Conservation (phyloP, 2,329 filamentous ascomycete genomes). For the Pseudocercospora fijiensis region DNA sequence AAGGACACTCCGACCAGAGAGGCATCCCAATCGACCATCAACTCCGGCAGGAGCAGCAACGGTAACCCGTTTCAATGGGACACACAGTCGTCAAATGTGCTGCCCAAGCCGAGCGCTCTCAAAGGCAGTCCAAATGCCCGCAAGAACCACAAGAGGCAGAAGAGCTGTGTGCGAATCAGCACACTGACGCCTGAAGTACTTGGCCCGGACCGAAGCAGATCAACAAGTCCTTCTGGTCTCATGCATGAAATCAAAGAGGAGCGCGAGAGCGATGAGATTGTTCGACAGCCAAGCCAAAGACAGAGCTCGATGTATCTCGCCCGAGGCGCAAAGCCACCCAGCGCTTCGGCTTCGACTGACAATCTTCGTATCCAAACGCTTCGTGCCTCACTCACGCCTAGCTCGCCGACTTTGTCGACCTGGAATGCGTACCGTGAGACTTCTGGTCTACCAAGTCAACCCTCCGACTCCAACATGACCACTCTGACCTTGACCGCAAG, state of each 20-base stretch:
- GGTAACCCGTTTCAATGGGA: constrained; percentile 51
- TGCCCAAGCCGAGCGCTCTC: constrained; percentile 44
- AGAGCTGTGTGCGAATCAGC: constrained; percentile 48
- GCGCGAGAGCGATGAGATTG: constrained; percentile 29
- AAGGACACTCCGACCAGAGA: constrained; percentile 37
- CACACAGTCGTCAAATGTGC: constrained; percentile 29
- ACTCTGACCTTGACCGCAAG: constrained; percentile 12
- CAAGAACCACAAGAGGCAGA: constrained; percentile 45
- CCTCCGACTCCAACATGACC: constrained; percentile 20
- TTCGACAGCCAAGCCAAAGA: constrained; percentile 15
- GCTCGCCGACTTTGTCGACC: constrained; percentile 42
- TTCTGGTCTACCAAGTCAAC: constrained; percentile 14
- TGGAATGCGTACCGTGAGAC: constrained; percentile 36
- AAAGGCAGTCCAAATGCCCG: constrained; percentile 48
- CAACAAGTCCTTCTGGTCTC: constrained; percentile 36
- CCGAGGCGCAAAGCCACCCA: constrained; percentile 8
- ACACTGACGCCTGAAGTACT: constrained; percentile 45
- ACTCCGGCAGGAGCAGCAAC: constrained; percentile 44
- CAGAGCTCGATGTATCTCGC: constrained; percentile 10
- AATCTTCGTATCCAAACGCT: constrained; percentile 38
- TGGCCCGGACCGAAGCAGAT: constrained; percentile 39
- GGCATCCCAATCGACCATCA: constrained; percentile 42
- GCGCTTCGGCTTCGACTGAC: constrained; percentile 9
- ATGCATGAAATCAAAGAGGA: constrained; percentile 44
- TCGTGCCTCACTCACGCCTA: constrained; percentile 43